Evolutionary conservation across 2,329 filamentous ascomycete species (phyloP).

Genomic region (Exophiala phaeomuriformis): DNA sequence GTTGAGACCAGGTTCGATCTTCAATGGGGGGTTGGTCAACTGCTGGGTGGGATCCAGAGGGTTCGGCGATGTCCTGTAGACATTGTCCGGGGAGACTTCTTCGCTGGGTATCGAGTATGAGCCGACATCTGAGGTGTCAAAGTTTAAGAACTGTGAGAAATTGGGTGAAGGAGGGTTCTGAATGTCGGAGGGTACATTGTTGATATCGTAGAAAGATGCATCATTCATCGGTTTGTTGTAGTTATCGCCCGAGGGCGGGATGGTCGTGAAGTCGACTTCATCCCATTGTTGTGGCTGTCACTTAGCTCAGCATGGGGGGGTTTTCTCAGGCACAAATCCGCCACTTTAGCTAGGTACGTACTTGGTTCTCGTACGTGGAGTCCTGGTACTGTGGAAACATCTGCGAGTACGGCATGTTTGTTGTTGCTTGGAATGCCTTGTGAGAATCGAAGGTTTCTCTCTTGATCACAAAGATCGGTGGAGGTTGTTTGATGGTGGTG

Average conservation of each 20-base stretch:
- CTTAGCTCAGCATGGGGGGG: conserved; percentile 6
- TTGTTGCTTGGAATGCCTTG: background rate
- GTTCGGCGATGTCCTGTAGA: conserved; percentile 6
- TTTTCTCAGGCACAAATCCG: background rate
- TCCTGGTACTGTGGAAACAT: conserved; percentile 13
- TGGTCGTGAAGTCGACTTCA: conserved; percentile 16
- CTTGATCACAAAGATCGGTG: background rate
- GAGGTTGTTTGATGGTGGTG: background rate
- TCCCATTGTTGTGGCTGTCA: conserved; percentile 15
- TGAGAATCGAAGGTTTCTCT: conserved; percentile 14
- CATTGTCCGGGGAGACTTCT: conserved; percentile 2
- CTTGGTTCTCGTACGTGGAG: conserved; percentile 13
- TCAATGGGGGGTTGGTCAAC: conserved; percentile 8
- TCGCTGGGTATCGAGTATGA: conserved; percentile 12
- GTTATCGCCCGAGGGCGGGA: conserved; percentile 6
- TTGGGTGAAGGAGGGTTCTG: conserved; percentile 17
- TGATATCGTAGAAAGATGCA: conserved; percentile 8
- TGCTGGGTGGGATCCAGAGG: conserved; percentile 5
- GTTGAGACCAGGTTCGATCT: conserved; percentile 9
- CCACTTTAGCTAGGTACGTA: conserved; percentile 8
- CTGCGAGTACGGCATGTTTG: conserved; percentile 16
- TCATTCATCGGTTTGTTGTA: conserved; percentile 10
- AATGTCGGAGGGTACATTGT: conserved; percentile 1
- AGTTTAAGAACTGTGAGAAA: conserved; percentile 20
- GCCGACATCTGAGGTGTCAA: conserved; percentile 14